Conservation (phyloP, 176 grass and related monocot genomes). For the Bolboschoenus planiculmis region DNA sequence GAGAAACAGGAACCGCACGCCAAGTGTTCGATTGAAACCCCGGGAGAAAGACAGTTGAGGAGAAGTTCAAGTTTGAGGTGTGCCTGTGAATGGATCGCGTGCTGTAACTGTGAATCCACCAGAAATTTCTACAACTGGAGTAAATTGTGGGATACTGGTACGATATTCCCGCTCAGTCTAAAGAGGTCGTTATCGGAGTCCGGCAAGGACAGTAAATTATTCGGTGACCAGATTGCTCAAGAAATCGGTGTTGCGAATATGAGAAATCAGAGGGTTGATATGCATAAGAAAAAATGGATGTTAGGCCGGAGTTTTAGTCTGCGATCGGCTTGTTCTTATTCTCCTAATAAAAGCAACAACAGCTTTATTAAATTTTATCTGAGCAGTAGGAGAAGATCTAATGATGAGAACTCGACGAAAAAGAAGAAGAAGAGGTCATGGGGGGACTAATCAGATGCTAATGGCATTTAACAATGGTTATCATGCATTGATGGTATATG, state of each 20-base stretch:
- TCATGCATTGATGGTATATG: neutral
- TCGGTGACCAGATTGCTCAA: neutral
- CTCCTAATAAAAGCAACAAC: neutral
- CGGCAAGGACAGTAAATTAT: neutral
- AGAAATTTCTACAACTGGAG: neutral
- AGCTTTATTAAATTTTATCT: conserved; percentile 6
- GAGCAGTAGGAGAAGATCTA: neutral
- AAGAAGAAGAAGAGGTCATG: neutral
- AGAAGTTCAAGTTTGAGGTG: conserved; percentile 27
- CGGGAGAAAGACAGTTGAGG: neutral
- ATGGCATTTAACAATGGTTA: neutral
- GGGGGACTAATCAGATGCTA: neutral
- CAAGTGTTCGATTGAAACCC: neutral
- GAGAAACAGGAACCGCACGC: neutral
- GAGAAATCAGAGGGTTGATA: neutral
- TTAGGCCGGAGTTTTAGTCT: conserved; percentile 21
- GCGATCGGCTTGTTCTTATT: neutral
- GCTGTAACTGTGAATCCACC: conserved; percentile 11
- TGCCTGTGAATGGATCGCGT: conserved; percentile 20
- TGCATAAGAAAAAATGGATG: conserved; percentile 15
- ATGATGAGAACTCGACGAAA: neutral
- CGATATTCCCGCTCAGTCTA: neutral
- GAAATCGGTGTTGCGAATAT: neutral
- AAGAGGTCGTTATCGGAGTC: conserved; percentile 20
- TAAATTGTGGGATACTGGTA: conserved; percentile 8